Evolutionary conservation across 306 rosid species (phyloP).

Genomic region (Oemleria cerasiformis): DNA sequence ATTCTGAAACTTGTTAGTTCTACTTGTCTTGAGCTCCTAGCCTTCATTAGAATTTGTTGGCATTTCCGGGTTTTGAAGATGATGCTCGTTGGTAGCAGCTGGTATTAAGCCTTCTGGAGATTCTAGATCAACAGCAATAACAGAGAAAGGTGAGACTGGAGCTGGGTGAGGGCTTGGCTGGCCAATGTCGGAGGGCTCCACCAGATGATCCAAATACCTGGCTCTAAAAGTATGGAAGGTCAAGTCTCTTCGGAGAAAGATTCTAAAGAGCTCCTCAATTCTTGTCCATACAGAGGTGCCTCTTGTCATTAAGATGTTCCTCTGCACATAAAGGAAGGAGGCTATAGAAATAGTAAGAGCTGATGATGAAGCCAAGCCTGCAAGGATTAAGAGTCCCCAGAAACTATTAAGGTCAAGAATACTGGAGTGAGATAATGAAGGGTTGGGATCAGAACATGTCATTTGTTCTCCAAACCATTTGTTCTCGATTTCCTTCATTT

Average conservation of each 20-base stretch:
- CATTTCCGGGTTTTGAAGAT: too few relatives aligned
- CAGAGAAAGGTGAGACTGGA: neutral
- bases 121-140: neutral
- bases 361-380: conserved; percentile 33
- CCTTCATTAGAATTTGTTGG: too few relatives aligned
- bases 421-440: conserved; percentile 29
- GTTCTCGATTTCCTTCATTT: conserved; percentile 51
- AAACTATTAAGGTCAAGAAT: conserved; percentile 57
- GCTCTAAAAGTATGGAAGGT: conserved; percentile 23
- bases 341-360: conserved; percentile 35
- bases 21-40: too few relatives aligned
- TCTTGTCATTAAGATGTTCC: conserved; percentile 21
- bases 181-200: neutral
- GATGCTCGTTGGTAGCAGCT: neutral
- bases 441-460: conserved; percentile 28
- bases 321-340: conserved; percentile 38
- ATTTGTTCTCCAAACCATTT: conserved; percentile 40
- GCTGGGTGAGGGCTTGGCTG: neutral
- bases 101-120: neutral
- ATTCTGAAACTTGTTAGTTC: too few relatives aligned
- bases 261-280: conserved; percentile 21
- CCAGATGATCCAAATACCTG: neutral
- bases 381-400: conserved; percentile 61
- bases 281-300: conserved; percentile 39
- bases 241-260: conserved; percentile 27